Percentiles rank a stretch among this genome's conserved stretches.
These are phyloP conservation scores for Tilletia setariae DNA, from an alignment of 1,284 basidiomycete genomes.

Conservation along the genomic window DNA sequence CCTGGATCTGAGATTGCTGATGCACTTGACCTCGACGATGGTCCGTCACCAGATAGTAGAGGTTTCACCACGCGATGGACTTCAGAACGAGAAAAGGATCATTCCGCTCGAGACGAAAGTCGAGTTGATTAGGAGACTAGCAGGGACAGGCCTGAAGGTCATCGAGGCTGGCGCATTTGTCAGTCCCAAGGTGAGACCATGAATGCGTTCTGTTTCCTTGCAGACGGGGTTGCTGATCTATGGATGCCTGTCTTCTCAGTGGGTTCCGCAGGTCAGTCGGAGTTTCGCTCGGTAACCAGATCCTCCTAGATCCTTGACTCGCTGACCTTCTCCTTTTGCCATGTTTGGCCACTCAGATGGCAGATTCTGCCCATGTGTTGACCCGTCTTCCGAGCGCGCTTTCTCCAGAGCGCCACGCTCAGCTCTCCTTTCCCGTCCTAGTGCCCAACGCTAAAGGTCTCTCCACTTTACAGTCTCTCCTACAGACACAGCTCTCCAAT, in stretches of 20 bases:
- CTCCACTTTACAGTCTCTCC: conserved; percentile 30
- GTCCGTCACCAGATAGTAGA: conserved; percentile 80
- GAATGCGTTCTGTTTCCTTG: background rate
- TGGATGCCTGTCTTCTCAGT: conserved; percentile 47
- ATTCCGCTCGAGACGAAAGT: conserved; percentile 74
- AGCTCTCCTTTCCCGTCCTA: conserved; percentile 74
- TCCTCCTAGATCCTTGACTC: background rate
- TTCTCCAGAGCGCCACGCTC: conserved; percentile 55
- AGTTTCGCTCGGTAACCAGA: background rate
- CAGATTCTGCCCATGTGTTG: conserved; percentile 59
- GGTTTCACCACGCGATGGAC: conserved; percentile 84
- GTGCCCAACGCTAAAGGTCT: conserved; percentile 76
- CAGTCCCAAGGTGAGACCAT: conserved; percentile 56
- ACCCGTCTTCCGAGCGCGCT: conserved; percentile 58
- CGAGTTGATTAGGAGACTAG: conserved; percentile 74
- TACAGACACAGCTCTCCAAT: conserved; percentile 1
- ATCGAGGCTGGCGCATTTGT: conserved; percentile 92
- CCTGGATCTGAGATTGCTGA: too few relatives aligned
- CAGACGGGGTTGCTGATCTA: background rate
- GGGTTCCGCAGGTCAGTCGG: conserved; percentile 76
- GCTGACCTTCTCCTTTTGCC: background rate
- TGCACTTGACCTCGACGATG: background rate
- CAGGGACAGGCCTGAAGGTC: conserved; percentile 66
- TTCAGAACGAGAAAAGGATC: conserved; percentile 79
- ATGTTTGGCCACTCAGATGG: conserved; percentile 26